phyloP scores from a whole-genome alignment of 805 yeast species.

The Saturnispora galanensis region DNA sequence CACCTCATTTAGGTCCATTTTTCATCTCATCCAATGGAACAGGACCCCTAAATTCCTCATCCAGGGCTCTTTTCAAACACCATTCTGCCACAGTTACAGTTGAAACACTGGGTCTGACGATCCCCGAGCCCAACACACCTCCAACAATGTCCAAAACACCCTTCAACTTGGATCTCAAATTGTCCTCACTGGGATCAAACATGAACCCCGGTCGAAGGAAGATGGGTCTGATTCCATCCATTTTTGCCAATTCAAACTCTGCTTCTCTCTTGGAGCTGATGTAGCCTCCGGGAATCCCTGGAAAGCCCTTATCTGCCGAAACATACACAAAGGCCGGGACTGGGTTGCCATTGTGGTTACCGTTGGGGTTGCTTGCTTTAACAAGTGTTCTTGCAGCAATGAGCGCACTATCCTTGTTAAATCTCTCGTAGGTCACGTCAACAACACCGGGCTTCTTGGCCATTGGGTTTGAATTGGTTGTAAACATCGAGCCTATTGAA shows the following conservation, averaged over 20 bases:
- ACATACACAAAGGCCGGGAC: slow-evolving; percentile 52
- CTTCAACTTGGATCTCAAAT: slow-evolving; percentile 26
- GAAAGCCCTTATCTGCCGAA: slow-evolving; percentile 69
- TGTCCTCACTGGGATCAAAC: slow-evolving; percentile 41
- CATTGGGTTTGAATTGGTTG: slow-evolving; percentile 54
- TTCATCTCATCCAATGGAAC: slow-evolving; percentile 45
- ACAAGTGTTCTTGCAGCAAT: slow-evolving; percentile 48
- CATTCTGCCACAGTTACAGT: slow-evolving; percentile 61
- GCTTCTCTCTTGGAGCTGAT: slow-evolving; percentile 71
- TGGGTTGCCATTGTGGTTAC: slow-evolving; percentile 5
- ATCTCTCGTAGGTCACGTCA: slow-evolving; percentile 44
- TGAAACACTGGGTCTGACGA: slow-evolving; percentile 53
- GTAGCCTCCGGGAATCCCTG: slow-evolving; percentile 61
- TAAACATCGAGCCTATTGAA: slow-evolving; percentile 24
- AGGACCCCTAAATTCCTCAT: slow-evolving; percentile 44
- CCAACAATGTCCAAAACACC: slow-evolving; percentile 36
- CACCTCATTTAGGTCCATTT: slow-evolving; percentile 6
- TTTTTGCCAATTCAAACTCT: slow-evolving; percentile 41
- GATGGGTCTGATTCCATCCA: slow-evolving; percentile 47
- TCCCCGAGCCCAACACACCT: slow-evolving; percentile 25
- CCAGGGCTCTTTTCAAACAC: slow-evolving; percentile 44
- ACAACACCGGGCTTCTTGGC: slow-evolving; percentile 25
- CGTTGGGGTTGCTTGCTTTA: slow-evolving; percentile 8
- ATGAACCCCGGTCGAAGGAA: slow-evolving; percentile 75
- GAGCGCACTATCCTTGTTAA: slow-evolving; percentile 64